Percentiles rank a stretch among this genome's conserved stretches.
Conservation (phyloP, 805 yeast species). For the Candida yuanshanica region DNA sequence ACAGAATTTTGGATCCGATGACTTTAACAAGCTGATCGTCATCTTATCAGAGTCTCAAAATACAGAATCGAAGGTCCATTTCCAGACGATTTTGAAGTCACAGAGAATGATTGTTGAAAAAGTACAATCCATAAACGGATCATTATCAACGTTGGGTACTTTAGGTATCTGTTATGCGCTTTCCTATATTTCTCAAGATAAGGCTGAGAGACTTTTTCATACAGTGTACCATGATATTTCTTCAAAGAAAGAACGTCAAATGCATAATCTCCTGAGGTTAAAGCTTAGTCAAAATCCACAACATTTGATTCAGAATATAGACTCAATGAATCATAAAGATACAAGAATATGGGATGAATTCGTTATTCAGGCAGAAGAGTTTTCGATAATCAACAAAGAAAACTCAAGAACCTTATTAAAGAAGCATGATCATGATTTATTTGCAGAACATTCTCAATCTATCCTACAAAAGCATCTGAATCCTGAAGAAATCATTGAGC, state of each 20-base stretch:
- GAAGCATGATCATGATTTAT: neutral
- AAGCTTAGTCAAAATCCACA: constrained; percentile 2
- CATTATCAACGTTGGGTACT: neutral
- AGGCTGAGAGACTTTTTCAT: neutral
- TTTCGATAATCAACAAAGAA: neutral
- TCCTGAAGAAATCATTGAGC: neutral
- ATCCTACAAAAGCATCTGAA: constrained; percentile 3
- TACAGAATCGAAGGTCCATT: neutral
- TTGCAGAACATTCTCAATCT: constrained; percentile 4
- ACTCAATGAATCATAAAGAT: neutral
- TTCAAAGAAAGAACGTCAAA: neutral
- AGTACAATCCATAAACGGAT: neutral
- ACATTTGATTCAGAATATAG: constrained; percentile 1
- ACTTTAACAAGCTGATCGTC: constrained; percentile 10
- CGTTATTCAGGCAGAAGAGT: neutral
- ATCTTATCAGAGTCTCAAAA: constrained; percentile 3
- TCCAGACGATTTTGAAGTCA: neutral
- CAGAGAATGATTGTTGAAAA: neutral
- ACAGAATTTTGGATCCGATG: neutral
- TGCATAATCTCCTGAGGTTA: neutral
- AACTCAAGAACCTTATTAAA: constrained; percentile 1
- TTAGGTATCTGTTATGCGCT: neutral
- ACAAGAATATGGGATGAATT: constrained; percentile 5
- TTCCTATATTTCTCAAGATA: neutral
- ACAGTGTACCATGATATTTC: neutral